Conservation (phyloP, 371 early-diverging fungal species). For the Dichotomocladium elegans region DNA sequence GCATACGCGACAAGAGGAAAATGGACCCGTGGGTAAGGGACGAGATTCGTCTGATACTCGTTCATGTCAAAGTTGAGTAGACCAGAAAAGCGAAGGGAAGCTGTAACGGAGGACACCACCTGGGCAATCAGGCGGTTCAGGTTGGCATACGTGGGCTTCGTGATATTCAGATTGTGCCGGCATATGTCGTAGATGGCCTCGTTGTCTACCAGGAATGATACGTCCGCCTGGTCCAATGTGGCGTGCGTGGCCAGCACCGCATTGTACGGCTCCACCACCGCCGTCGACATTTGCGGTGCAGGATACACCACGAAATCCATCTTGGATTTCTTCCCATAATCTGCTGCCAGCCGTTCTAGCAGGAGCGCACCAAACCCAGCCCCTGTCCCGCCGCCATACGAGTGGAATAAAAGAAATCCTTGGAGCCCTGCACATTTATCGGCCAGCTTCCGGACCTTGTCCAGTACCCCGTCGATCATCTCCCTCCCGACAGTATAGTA, state of each 20-base stretch:
- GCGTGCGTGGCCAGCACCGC: slow-evolving; percentile 98
- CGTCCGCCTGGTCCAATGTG: slow-evolving; percentile 97
- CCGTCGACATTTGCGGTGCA: slow-evolving; percentile 95
- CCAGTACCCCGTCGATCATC: slow-evolving; percentile 93
- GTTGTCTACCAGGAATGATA: slow-evolving; percentile 99
- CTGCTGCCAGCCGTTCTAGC: slow-evolving; percentile 92
- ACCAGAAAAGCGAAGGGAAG: slow-evolving; percentile 98
- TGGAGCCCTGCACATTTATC: slow-evolving; percentile 98
- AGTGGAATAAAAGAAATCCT: slow-evolving; percentile 97
- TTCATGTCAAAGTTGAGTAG: slow-evolving; percentile 95
- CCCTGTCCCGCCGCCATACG: slow-evolving; percentile 99
- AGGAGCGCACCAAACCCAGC: slow-evolving; percentile 98
- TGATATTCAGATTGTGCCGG: slow-evolving; percentile 97
- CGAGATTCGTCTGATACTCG: slow-evolving; percentile 97
- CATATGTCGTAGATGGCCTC: no score
- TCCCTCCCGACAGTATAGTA: slow-evolving; percentile 99
- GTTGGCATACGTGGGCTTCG: slow-evolving; percentile 96
- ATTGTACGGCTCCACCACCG: slow-evolving; percentile 98
- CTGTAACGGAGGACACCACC: no score
- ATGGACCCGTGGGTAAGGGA: slow-evolving; percentile 96
- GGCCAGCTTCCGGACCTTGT: slow-evolving; percentile 95
- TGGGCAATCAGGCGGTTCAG: slow-evolving; percentile 99
- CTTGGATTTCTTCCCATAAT: slow-evolving; percentile 98
- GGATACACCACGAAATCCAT: slow-evolving; percentile 99
- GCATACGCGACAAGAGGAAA: slow-evolving; percentile 97